Percentiles rank a stretch among this genome's conserved stretches.
Conservation (phyloP, 345 rosid genomes). For the Raphanus sativus region DNA sequence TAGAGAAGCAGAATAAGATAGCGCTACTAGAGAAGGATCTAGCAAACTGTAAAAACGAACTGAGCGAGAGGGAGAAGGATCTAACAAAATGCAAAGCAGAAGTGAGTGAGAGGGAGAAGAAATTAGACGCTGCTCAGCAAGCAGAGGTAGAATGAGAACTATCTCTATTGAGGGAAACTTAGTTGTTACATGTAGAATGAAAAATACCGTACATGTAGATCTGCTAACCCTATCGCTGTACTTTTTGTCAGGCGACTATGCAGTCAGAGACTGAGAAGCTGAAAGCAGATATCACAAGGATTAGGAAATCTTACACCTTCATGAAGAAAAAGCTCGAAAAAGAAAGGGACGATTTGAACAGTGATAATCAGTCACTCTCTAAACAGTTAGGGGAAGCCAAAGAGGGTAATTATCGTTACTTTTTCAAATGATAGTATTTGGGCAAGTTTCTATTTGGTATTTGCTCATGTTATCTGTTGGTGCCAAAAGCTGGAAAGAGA, state of each 20-base stretch:
- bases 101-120: conserved; percentile 63
- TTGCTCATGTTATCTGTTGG: conserved; percentile 26
- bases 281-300: conserved; percentile 37
- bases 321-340: conserved; percentile 39
- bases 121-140: conserved; percentile 55
- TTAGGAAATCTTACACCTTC: conserved; percentile 10
- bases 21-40: conserved; percentile 68
- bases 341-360: conserved; percentile 73
- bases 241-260: conserved; percentile 43
- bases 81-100: conserved; percentile 61
- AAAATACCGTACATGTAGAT: conserved; percentile 2
- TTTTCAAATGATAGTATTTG: neutral
- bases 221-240: conserved; percentile 15
- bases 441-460: conserved; percentile 5
- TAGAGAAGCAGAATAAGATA: conserved; percentile 59
- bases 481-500: conserved; percentile 53
- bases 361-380: conserved; percentile 66
- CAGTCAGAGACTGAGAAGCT: conserved; percentile 60
- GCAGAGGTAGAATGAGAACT: conserved; percentile 52
- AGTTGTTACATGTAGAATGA: neutral
- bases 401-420: conserved; percentile 50
- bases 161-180: neutral
- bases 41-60: conserved; percentile 55
- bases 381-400: conserved; percentile 85
- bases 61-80: conserved; percentile 68